These are phyloP conservation scores for Elsinoe australis DNA, from an alignment of 2,329 filamentous ascomycete species.

Conservation along the genomic window DNA sequence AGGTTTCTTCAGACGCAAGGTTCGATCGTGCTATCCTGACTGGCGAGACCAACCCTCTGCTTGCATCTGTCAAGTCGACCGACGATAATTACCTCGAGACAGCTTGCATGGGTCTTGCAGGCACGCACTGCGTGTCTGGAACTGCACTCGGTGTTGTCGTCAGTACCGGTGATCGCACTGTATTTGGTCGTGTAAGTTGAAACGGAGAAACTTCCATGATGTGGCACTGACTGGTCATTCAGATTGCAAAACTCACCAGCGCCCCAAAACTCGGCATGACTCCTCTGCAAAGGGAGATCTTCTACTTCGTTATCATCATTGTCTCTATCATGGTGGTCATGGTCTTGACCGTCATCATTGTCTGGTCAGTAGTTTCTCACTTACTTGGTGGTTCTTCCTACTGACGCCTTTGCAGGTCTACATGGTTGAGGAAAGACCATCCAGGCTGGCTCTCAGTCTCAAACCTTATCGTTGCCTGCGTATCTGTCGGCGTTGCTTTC, in stretches of 20 bases:
- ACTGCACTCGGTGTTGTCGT: constrained; percentile 60
- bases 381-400: not conserved
- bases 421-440: constrained; percentile 60
- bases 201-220: too few relatives aligned
- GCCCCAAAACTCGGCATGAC: constrained; percentile 61
- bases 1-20: constrained; percentile 60
- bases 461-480: constrained; percentile 63
- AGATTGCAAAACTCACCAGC: constrained; percentile 60
- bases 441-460: constrained; percentile 66
- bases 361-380: constrained; percentile 48
- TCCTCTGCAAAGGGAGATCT: constrained; percentile 62
- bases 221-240: constrained; percentile 2
- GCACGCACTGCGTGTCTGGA: constrained; percentile 69
- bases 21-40: constrained; percentile 69
- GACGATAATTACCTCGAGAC: constrained; percentile 72
- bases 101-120: constrained; percentile 65
- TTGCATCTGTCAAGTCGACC: constrained; percentile 56
- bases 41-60: constrained; percentile 42
- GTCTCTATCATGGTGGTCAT: constrained; percentile 59
- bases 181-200: constrained; percentile 56
- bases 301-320: constrained; percentile 65
- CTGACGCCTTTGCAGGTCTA: constrained; percentile 44
- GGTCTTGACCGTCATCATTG: constrained; percentile 55
- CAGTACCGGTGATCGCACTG: constrained; percentile 62
- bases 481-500: constrained; percentile 46